Conservation (phyloP, 2,329 filamentous ascomycete species). For the Colletotrichum gigasporum region DNA sequence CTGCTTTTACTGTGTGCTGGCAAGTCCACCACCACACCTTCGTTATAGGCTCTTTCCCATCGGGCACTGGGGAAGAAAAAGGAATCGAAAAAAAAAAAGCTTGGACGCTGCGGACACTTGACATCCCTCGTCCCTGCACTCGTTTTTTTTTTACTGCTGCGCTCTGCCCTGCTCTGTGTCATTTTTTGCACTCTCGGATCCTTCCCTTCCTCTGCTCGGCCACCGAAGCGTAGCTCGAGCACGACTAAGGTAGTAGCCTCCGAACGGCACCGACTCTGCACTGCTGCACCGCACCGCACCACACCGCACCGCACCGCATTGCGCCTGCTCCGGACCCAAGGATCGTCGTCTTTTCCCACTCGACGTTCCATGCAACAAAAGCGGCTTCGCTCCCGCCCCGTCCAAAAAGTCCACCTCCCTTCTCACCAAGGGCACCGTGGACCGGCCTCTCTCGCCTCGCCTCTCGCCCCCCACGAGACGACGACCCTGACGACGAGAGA, state of each 20-base stretch:
- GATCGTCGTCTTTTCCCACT: neutral
- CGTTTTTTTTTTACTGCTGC: neutral
- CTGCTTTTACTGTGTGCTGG: conserved; percentile 8
- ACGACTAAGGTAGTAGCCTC: conserved; percentile 25
- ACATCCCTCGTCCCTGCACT: neutral
- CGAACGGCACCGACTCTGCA: conserved; percentile 23
- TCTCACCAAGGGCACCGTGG: conserved; percentile 21
- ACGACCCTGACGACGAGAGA: conserved; percentile 7
- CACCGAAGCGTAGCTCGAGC: conserved; percentile 31
- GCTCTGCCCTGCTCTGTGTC: conserved; percentile 3
- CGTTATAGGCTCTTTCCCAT: conserved; percentile 8
- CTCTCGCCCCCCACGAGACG: conserved; percentile 6
- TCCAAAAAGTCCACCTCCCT: neutral
- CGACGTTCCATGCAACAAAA: conserved; percentile 29
- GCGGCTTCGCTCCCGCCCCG: conserved; percentile 20
- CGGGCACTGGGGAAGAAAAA: conserved; percentile 11
- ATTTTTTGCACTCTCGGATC: conserved; percentile 28
- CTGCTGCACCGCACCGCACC: conserved; percentile 26
- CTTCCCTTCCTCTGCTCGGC: conserved; percentile 25
- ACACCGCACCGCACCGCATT: conserved; percentile 4
- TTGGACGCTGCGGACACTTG: neutral
- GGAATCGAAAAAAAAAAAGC: neutral
- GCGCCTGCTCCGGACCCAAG: conserved; percentile 12
- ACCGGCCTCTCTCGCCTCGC: conserved; percentile 18
- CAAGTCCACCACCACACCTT: conserved; percentile 21